A percentile compares a stretch with the other conserved stretches of the same genome.
Evolutionary conservation across 2,329 filamentous ascomycete genomes (phyloP).

Genomic region (Exserohilum rostratum): DNA sequence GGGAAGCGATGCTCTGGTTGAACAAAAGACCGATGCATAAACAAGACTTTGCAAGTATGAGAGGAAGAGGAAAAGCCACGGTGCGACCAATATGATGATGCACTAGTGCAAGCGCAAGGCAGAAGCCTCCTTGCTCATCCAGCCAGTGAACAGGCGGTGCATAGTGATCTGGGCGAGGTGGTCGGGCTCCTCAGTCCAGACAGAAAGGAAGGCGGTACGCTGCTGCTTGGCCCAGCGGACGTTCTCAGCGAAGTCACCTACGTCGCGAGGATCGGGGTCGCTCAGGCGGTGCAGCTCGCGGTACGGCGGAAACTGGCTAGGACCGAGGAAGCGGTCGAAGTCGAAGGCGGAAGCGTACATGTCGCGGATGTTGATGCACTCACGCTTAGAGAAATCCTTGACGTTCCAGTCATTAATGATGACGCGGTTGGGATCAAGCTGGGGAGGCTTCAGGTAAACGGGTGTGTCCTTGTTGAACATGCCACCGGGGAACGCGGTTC

Average conservation of each 20-base stretch:
- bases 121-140: conserved; percentile 35
- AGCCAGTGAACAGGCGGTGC: conserved; percentile 23
- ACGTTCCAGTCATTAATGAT: conserved; percentile 24
- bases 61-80: too few species aligned
- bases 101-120: too few species aligned
- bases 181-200: conserved; percentile 38
- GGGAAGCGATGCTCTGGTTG: too few species aligned
- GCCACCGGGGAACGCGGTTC: conserved; percentile 13
- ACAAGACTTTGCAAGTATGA: too few species aligned
- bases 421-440: conserved; percentile 23
- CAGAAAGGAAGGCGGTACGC: conserved; percentile 20
- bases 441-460: conserved; percentile 20
- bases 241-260: conserved; percentile 41
- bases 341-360: conserved; percentile 25
- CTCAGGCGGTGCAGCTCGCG: conserved; percentile 36
- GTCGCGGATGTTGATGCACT: neutral
- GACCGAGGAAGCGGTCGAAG: conserved; percentile 24
- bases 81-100: too few species aligned
- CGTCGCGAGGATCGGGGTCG: conserved; percentile 20
- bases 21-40: too few species aligned
- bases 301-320: conserved; percentile 26
- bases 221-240: conserved; percentile 44
- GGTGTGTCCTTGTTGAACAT: conserved; percentile 12
- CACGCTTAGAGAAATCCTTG: conserved; percentile 23
- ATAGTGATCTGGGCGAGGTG: conserved; percentile 31